Conservation (phyloP, 495 filamentous ascomycete genomes). For the Ramalina peruviana region DNA sequence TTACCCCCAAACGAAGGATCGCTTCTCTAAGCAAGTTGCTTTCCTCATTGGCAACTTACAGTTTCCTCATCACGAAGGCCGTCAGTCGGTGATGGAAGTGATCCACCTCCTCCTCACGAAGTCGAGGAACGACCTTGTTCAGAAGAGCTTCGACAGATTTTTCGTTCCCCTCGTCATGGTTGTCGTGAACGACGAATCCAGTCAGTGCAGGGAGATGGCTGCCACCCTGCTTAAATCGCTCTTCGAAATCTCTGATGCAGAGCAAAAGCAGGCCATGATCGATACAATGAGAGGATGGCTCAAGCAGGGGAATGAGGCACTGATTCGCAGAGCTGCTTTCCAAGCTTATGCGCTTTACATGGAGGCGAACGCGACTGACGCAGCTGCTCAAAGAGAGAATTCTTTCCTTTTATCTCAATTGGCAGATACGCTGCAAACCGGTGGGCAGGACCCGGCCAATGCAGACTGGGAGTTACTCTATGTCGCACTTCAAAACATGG, state of each 20-base stretch:
- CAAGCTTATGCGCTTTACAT: constrained; percentile 75
- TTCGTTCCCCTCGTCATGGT: constrained; percentile 79
- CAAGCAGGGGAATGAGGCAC: constrained; percentile 50
- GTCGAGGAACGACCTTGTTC: constrained; percentile 60
- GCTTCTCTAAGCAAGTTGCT: constrained; percentile 74
- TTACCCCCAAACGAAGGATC: constrained; percentile 78
- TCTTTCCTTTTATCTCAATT: constrained; percentile 25
- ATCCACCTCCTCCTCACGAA: constrained; percentile 73
- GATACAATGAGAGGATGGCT: constrained; percentile 62
- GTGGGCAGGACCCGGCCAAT: constrained; percentile 30
- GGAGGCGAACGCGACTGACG: constrained; percentile 40
- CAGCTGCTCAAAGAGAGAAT: constrained; percentile 48
- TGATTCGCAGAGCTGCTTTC: constrained; percentile 56
- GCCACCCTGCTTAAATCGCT: constrained; percentile 63
- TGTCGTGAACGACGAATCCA: constrained; percentile 74
- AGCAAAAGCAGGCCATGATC: constrained; percentile 53
- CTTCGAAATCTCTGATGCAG: constrained; percentile 65
- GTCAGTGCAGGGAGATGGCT: constrained; percentile 74
- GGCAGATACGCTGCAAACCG: constrained; percentile 36
- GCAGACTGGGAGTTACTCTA: constrained; percentile 71
- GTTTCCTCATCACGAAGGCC: constrained; percentile 74
- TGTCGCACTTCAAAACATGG: constrained; percentile 52
- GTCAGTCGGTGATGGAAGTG: constrained; percentile 82
- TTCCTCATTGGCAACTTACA: constrained; percentile 86
- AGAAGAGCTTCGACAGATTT: constrained; percentile 66